Conservation (phyloP, 805 yeast species). For the Allodekkera sacchari region DNA sequence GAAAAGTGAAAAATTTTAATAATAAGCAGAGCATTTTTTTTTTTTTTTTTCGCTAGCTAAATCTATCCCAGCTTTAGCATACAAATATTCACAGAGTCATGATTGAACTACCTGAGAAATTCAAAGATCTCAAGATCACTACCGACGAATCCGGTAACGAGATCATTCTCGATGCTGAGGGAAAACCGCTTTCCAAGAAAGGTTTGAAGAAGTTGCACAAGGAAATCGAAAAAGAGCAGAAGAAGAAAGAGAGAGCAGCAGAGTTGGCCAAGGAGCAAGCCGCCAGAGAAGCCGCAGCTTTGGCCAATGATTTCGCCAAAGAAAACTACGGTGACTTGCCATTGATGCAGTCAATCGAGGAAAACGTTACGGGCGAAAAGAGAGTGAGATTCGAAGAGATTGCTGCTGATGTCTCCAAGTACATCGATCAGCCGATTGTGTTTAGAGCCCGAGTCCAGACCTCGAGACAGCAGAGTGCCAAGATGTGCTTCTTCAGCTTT, state of each 20-base stretch:
- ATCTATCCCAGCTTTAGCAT: too few relatives aligned
- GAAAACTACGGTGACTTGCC: slow-evolving; percentile 88
- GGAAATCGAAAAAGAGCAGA: slow-evolving; percentile 84
- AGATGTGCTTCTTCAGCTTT: slow-evolving; percentile 81
- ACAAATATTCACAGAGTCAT: too few relatives aligned
- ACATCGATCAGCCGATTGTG: too few relatives aligned
- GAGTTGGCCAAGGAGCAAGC: slow-evolving; percentile 82
- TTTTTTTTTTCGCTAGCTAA: too few relatives aligned
- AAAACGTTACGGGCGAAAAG: slow-evolving; percentile 50
- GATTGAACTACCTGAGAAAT: too few relatives aligned
- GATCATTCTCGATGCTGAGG: slow-evolving; percentile 41
- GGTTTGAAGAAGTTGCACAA: slow-evolving; percentile 92
- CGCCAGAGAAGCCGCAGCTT: slow-evolving; percentile 56
- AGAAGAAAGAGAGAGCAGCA: slow-evolving; percentile 89
- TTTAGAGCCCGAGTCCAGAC: slow-evolving; percentile 94
- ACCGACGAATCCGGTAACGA: slow-evolving; percentile 13
- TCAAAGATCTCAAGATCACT: too few relatives aligned
- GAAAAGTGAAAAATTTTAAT: too few relatives aligned
- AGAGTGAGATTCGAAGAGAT: slow-evolving; percentile 54
- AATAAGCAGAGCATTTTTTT: too few relatives aligned
- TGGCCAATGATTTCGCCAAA: slow-evolving; percentile 79
- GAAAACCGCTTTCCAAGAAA: slow-evolving; percentile 84
- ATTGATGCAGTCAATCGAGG: slow-evolving; percentile 56
- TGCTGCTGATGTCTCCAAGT: slow-evolving; percentile 60
- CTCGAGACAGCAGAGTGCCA: slow-evolving; percentile 92